Percentiles rank a stretch among this genome's conserved stretches.
phyloP scores from a whole-genome alignment of 169 alveolate genomes.

The Plasmodium cynomolgi region DNA sequence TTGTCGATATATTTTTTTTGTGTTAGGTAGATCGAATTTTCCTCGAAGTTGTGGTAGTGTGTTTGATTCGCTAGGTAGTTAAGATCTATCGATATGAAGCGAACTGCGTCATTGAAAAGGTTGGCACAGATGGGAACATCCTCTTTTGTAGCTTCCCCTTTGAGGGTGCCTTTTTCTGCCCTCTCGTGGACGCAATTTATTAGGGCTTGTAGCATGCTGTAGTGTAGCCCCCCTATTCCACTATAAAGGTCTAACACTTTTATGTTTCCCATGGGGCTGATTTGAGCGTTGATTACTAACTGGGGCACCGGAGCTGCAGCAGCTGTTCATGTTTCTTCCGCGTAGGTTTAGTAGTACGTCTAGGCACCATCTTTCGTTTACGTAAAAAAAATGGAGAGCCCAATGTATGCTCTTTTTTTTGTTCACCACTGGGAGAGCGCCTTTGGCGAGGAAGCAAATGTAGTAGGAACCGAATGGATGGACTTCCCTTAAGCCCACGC shows the following conservation, averaged over 20 bases:
- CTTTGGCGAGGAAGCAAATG: neutral
- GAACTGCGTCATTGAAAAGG: slow-evolving; percentile 16
- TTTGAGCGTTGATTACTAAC: neutral
- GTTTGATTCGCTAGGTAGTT: slow-evolving; percentile 59
- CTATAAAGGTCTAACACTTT: slow-evolving; percentile 58
- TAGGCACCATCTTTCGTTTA: neutral
- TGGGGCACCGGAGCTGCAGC: neutral
- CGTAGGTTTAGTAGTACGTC: neutral
- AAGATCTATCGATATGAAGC: slow-evolving; percentile 42
- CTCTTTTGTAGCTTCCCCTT: neutral
- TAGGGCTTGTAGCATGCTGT: slow-evolving; percentile 45
- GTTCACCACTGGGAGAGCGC: neutral
- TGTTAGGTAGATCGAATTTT: slow-evolving; percentile 20
- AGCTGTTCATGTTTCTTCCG: neutral
- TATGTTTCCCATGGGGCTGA: slow-evolving; percentile 8
- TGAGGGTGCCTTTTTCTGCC: neutral
- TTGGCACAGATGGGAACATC: neutral
- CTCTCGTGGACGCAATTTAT: slow-evolving; percentile 15
- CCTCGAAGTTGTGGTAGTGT: slow-evolving; percentile 43
- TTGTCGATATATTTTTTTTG: slow-evolving; percentile 24
- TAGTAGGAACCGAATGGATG: neutral
- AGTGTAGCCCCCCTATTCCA: slow-evolving; percentile 74
- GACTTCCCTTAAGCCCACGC: neutral
- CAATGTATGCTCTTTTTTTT: too few relatives aligned
- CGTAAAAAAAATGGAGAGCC: neutral